Conservation (phyloP, 192 early-diverging fungal species). For the Podila minutissima region DNA sequence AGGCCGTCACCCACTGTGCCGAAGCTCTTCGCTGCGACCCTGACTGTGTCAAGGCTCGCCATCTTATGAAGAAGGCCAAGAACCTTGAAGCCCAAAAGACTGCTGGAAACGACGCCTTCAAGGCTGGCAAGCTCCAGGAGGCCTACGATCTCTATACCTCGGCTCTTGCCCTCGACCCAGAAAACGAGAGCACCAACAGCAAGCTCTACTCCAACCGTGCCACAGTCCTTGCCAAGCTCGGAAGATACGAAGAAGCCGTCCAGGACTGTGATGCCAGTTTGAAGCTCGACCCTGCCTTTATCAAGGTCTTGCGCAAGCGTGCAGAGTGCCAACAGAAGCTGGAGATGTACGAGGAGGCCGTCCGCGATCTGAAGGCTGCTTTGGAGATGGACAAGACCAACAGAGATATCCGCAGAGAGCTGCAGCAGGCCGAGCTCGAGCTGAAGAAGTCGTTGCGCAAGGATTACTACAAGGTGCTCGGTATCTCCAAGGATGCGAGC, state of each 20-base stretch:
- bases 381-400: constrained; percentile 70
- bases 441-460: constrained; percentile 84
- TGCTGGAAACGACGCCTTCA: constrained; percentile 82
- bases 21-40: constrained; percentile 82
- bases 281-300: constrained; percentile 68
- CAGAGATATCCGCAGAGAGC: constrained; percentile 49
- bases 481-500: constrained; percentile 73
- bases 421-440: constrained; percentile 69
- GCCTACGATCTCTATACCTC: constrained; percentile 77
- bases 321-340: constrained; percentile 79
- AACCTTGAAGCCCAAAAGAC: constrained; percentile 72
- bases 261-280: constrained; percentile 74
- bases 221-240: constrained; percentile 73
- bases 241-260: constrained; percentile 64
- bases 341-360: constrained; percentile 80
- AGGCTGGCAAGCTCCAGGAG: constrained; percentile 57
- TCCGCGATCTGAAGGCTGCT: constrained; percentile 78
- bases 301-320: constrained; percentile 80
- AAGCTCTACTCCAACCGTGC: constrained; percentile 83
- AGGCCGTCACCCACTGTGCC: constrained; percentile 60
- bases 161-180: constrained; percentile 72
- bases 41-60: constrained; percentile 74
- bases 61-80: constrained; percentile 71
- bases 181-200: constrained; percentile 68
- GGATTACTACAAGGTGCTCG: constrained; percentile 97